Evolutionary conservation across 2,329 filamentous ascomycete genomes (phyloP).

Genomic region (Penicillium sp.): DNA sequence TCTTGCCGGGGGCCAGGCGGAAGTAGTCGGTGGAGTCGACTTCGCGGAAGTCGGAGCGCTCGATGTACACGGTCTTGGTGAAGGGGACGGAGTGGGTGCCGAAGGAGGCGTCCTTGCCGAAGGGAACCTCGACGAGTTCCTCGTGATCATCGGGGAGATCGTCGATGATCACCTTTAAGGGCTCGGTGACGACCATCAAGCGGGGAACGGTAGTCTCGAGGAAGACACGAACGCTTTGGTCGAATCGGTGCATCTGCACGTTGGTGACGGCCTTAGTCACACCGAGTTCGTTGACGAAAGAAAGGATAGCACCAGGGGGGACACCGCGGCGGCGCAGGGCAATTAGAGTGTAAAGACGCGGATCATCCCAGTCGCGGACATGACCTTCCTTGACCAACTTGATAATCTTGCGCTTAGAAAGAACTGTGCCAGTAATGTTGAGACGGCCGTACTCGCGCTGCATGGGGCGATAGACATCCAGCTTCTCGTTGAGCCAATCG

Average conservation of each 20-base stretch:
- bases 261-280: slow-evolving; percentile 82
- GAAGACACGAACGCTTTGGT: slow-evolving; percentile 82
- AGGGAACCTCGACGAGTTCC: slow-evolving; percentile 73
- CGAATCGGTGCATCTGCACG: slow-evolving; percentile 82
- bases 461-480: slow-evolving; percentile 89
- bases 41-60: slow-evolving; percentile 78
- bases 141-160: slow-evolving; percentile 72
- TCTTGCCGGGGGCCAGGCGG: slow-evolving; percentile 75
- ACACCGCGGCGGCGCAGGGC: slow-evolving; percentile 83
- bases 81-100: slow-evolving; percentile 65
- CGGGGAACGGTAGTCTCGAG: slow-evolving; percentile 87
- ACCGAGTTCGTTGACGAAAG: slow-evolving; percentile 89
- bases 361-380: slow-evolving; percentile 90
- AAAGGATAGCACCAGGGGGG: slow-evolving; percentile 84
- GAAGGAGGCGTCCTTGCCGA: slow-evolving; percentile 72
- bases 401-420: slow-evolving; percentile 84
- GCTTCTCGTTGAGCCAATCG: slow-evolving; percentile 82
- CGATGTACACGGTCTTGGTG: slow-evolving; percentile 83
- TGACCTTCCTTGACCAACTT: slow-evolving; percentile 78
- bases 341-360: slow-evolving; percentile 85
- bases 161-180: slow-evolving; percentile 80
- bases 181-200: slow-evolving; percentile 87
- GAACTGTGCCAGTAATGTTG: slow-evolving; percentile 81
- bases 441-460: slow-evolving; percentile 85
- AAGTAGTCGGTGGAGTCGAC: slow-evolving; percentile 76